phyloP scores from a whole-genome alignment of 352 stramenopile genomes.

The Globisporangium viniferum region DNA sequence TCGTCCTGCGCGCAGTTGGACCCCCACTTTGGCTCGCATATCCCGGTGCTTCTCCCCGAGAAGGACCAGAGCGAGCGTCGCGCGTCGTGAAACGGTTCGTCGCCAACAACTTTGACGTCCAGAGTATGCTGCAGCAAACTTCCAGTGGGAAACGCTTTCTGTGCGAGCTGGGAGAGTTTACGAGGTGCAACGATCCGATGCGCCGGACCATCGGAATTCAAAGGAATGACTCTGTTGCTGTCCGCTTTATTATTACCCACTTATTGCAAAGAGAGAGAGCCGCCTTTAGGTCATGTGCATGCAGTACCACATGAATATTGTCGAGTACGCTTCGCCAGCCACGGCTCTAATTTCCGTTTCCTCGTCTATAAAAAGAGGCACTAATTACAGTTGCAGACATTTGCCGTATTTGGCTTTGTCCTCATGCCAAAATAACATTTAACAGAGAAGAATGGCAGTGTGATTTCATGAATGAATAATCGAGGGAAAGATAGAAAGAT shows the following conservation, averaged over 20 bases:
- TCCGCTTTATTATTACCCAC: too few species aligned
- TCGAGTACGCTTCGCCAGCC: too few species aligned
- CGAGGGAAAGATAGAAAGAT: not conserved
- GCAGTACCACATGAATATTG: too few species aligned
- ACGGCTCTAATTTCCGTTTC: too few species aligned
- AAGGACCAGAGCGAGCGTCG: constrained; percentile 4
- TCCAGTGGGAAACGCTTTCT: constrained; percentile 42
- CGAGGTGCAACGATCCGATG: constrained; percentile 51
- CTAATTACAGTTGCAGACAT: too few species aligned
- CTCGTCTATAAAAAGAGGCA: too few species aligned
- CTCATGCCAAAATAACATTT: too few species aligned
- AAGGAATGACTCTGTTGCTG: too few species aligned
- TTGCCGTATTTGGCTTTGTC: too few species aligned
- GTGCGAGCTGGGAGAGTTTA: constrained; percentile 36
- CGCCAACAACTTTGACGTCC: constrained; percentile 53
- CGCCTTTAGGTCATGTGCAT: too few species aligned
- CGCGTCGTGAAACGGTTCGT: constrained; percentile 24
- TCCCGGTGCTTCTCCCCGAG: constrained; percentile 6
- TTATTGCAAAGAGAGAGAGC: too few species aligned
- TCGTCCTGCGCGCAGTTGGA: constrained; percentile 48
- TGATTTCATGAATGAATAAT: not conserved
- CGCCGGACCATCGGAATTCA: constrained; percentile 38
- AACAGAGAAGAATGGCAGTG: too few species aligned
- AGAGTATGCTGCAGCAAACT: constrained; percentile 42
- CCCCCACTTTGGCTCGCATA: constrained; percentile 1